These are phyloP conservation scores for Nothophoma quercina DNA, from an alignment of 2,329 filamentous ascomycete genomes.

Conservation along the genomic window DNA sequence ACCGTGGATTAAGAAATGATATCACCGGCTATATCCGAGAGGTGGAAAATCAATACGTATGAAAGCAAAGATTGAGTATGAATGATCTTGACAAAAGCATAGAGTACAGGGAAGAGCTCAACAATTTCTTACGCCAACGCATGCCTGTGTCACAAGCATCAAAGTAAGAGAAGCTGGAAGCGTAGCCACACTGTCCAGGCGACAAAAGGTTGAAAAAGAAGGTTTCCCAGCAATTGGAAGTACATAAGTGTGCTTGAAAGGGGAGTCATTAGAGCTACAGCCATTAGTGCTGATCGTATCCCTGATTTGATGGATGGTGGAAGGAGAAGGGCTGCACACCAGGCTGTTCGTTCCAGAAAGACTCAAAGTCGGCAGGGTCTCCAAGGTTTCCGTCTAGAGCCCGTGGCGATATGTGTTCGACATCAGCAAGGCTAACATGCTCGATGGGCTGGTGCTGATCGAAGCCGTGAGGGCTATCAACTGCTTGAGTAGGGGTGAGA, in stretches of 20 bases:
- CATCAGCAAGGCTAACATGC: neutral
- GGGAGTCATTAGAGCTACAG: no score
- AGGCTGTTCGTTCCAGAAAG: neutral
- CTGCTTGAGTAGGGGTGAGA: neutral
- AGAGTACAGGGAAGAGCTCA: no score
- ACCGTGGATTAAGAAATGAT: no score
- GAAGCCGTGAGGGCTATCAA: neutral
- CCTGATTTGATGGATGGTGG: neutral
- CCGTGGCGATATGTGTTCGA: neutral
- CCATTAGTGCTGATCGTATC: neutral
- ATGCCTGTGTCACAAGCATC: neutral
- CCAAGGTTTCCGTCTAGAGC: no score
- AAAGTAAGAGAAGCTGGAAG: neutral
- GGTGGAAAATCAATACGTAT: no score
- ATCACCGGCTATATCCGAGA: no score
- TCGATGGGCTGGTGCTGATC: neutral
- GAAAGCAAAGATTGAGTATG: no score
- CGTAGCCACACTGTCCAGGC: neutral
- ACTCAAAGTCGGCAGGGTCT: neutral
- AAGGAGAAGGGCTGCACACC: slow-evolving; percentile 4
- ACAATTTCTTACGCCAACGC: no score
- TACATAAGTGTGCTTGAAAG: no score
- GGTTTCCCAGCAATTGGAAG: no score
- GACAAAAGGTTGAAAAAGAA: neutral
- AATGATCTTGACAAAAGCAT: no score